Evolutionary conservation across 306 rosid species (phyloP).

Genomic region (Fagus crenata): DNA sequence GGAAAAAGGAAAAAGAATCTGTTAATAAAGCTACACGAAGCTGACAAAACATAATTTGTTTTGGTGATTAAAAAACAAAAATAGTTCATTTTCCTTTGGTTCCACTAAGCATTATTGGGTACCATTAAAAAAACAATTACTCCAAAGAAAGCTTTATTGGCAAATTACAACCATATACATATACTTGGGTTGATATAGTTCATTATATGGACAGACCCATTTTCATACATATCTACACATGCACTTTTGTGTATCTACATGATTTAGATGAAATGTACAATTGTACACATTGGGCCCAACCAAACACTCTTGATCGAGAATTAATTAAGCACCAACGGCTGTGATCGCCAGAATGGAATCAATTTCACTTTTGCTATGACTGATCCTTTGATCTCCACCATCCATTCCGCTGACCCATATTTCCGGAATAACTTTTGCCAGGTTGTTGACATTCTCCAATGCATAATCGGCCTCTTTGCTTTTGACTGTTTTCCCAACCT

Average conservation of each 20-base stretch:
- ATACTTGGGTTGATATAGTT: not conserved
- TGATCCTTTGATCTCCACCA: slow-evolving; percentile 27
- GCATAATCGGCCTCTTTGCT: slow-evolving; percentile 63
- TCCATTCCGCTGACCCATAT: slow-evolving; percentile 52
- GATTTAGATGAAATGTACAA: slow-evolving; percentile 5
- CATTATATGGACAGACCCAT: slow-evolving; percentile 21
- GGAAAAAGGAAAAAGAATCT: too few species aligned
- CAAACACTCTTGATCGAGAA: not conserved
- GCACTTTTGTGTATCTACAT: not conserved
- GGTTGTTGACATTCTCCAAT: slow-evolving; percentile 45
- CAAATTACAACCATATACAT: not conserved
- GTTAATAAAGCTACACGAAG: not conserved
- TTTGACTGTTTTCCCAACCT: slow-evolving; percentile 66
- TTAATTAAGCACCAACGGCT: slow-evolving; percentile 57
- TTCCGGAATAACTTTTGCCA: slow-evolving; percentile 54
- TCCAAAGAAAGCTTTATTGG: not conserved
- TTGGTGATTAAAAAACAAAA: not conserved
- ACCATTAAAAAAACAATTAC: too few species aligned
- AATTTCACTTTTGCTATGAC: slow-evolving; percentile 54
- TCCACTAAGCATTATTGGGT: too few species aligned
- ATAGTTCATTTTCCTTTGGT: too few species aligned
- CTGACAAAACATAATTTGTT: not conserved
- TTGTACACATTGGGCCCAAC: not conserved
- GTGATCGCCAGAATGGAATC: slow-evolving; percentile 47
- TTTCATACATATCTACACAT: slow-evolving; percentile 4